Evolutionary conservation across 2,329 filamentous ascomycete genomes (phyloP).

Genomic region (Pseudonectria buxi): DNA sequence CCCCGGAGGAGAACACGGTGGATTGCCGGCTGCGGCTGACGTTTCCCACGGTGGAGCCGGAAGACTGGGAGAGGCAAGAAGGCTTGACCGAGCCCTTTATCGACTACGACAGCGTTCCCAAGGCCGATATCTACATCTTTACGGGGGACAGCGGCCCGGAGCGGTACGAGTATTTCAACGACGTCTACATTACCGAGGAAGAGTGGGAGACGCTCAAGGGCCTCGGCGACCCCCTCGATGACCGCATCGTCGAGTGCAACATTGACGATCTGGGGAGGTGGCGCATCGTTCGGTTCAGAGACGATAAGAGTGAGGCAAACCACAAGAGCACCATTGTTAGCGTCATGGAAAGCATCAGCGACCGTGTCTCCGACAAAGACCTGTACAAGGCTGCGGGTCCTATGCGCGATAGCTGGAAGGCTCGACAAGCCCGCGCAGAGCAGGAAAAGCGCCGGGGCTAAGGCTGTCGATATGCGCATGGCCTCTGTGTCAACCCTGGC

Average conservation of each 20-base stretch:
- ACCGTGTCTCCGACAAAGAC: slow-evolving; percentile 77
- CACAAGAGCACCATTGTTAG: slow-evolving; percentile 77
- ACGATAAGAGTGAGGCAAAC: slow-evolving; percentile 89
- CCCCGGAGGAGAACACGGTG: slow-evolving; percentile 87
- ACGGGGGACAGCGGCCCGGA: slow-evolving; percentile 48
- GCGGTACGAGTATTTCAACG: slow-evolving; percentile 58
- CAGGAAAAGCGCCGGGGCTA: slow-evolving; percentile 17
- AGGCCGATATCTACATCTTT: slow-evolving; percentile 65
- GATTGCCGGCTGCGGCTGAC: slow-evolving; percentile 78
- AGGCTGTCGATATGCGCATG: background rate
- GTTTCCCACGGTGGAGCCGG: slow-evolving; percentile 66
- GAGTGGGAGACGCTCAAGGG: slow-evolving; percentile 83
- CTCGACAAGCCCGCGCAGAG: slow-evolving; percentile 35
- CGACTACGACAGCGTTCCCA: slow-evolving; percentile 76
- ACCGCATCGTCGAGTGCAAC: slow-evolving; percentile 84
- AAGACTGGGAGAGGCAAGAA: slow-evolving; percentile 60
- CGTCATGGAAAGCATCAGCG: slow-evolving; percentile 83
- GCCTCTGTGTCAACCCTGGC: no score
- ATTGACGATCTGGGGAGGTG: slow-evolving; percentile 69
- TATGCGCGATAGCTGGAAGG: slow-evolving; percentile 81
- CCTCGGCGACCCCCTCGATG: slow-evolving; percentile 68
- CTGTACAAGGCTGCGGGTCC: slow-evolving; percentile 59
- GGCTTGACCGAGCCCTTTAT: slow-evolving; percentile 55
- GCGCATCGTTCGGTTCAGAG: slow-evolving; percentile 83
- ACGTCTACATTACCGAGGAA: slow-evolving; percentile 60